Evolutionary conservation across 2,329 filamentous ascomycete species (phyloP).

Genomic region (Clarireedia sp.): DNA sequence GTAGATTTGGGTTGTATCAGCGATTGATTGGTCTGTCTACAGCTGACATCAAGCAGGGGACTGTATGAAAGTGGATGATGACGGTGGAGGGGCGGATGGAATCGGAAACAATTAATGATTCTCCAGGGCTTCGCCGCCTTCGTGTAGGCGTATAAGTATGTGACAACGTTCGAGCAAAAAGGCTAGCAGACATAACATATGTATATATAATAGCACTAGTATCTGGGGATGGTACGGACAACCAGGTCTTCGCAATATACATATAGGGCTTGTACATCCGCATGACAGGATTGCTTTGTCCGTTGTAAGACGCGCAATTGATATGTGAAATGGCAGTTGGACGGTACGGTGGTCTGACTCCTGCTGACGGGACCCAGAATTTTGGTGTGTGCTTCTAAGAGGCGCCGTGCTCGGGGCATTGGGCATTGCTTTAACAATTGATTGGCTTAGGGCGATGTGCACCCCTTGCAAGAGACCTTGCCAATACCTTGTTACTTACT

Average conservation of each 20-base stretch:
- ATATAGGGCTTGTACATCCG: too few species aligned
- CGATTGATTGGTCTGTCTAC: background rate
- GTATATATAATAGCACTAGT: too few species aligned
- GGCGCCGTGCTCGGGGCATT: background rate
- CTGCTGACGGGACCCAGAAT: background rate
- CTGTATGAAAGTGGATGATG: conserved; percentile 6
- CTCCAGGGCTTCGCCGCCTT: background rate
- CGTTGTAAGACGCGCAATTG: background rate
- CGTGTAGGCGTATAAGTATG: too few species aligned
- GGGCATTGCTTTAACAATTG: background rate
- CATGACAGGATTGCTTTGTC: too few species aligned
- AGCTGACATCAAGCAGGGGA: conserved; percentile 4
- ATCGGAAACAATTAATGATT: background rate
- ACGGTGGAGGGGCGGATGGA: background rate
- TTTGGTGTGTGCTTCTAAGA: background rate
- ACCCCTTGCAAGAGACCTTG: background rate
- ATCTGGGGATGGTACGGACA: too few species aligned
- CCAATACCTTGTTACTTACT: background rate
- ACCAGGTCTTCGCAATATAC: too few species aligned
- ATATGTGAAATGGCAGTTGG: background rate
- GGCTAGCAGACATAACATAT: too few species aligned
- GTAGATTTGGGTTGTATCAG: background rate
- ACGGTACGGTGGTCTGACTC: background rate
- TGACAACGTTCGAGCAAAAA: too few species aligned
- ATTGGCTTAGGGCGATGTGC: background rate